These are phyloP conservation scores for Fusarium kyushuense DNA, from an alignment of 2,329 filamentous ascomycete species.

Conservation along the genomic window DNA sequence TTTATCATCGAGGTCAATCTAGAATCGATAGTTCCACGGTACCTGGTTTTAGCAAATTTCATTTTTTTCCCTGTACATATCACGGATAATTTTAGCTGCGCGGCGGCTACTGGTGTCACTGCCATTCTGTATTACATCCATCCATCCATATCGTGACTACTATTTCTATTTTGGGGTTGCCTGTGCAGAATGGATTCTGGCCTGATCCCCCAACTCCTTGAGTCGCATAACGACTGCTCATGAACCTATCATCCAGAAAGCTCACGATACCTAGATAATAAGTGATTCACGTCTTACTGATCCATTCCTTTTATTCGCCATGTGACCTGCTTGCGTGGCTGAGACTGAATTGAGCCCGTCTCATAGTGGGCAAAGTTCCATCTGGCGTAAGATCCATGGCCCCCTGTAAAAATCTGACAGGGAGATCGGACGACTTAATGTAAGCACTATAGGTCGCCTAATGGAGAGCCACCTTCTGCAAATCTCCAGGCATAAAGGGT, in stretches of 20 bases:
- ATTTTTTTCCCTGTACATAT: not conserved
- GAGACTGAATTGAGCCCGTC: not conserved
- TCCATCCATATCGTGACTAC: not conserved
- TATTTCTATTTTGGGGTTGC: constrained; percentile 31
- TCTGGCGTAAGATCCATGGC: constrained; percentile 1
- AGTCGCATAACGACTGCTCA: not conserved
- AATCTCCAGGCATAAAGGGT: constrained; percentile 12
- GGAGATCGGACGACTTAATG: constrained; percentile 8
- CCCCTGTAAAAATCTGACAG: constrained; percentile 23
- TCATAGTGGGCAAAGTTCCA: constrained; percentile 14
- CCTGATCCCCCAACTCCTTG: not conserved
- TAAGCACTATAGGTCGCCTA: not conserved
- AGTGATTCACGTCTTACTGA: not conserved
- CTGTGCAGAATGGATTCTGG: not conserved
- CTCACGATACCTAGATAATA: too few relatives aligned
- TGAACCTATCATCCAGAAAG: not conserved
- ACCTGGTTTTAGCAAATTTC: constrained; percentile 13
- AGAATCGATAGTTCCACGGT: constrained; percentile 14
- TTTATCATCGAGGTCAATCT: constrained; percentile 7
- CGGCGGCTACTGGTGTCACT: constrained; percentile 8
- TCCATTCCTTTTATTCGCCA: not conserved
- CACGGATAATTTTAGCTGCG: constrained; percentile 35
- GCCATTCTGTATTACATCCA: not conserved
- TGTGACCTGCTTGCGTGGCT: constrained; percentile 24
- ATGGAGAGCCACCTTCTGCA: not conserved